Percentiles rank a stretch among this genome's conserved stretches.
phyloP scores from a whole-genome alignment of 352 stramenopile genomes.

The Aphanomyces invadans region DNA sequence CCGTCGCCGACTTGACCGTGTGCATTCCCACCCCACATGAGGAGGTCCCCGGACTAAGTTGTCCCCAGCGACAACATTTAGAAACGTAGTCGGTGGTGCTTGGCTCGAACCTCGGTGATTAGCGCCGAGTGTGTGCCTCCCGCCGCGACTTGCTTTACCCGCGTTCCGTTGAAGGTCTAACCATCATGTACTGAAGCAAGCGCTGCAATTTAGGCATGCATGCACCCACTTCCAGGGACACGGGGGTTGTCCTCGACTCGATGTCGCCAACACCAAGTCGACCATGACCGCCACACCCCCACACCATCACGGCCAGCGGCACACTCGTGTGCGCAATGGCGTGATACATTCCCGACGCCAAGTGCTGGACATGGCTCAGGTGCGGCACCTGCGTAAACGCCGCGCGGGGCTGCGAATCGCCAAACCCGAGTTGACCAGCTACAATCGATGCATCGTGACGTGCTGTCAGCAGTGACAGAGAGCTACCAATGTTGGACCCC shows the following conservation, averaged over 20 bases:
- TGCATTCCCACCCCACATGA: conserved; percentile 47
- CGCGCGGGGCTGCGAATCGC: conserved; percentile 37
- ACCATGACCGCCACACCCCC: conserved; percentile 58
- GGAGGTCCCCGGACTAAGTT: conserved; percentile 40
- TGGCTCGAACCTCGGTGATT: conserved; percentile 25
- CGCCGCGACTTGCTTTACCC: conserved; percentile 38
- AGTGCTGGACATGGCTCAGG: conserved; percentile 36
- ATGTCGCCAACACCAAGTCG: conserved; percentile 44
- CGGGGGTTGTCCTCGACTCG: conserved; percentile 40
- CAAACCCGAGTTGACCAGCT: conserved; percentile 49
- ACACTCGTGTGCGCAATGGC: conserved; percentile 37
- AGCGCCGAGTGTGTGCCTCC: conserved; percentile 53
- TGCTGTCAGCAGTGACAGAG: neutral
- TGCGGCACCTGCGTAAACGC: conserved; percentile 46
- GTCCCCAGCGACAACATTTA: too few species aligned
- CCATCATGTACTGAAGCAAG: neutral
- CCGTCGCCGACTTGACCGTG: conserved; percentile 54
- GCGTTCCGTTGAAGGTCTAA: conserved; percentile 26
- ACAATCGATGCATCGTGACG: neutral
- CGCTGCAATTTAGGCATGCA: too few species aligned
- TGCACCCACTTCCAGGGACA: conserved; percentile 30
- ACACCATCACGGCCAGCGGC: conserved; percentile 39
- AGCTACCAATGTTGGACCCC: conserved; percentile 45
- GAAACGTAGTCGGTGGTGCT: too few species aligned
- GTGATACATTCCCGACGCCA: conserved; percentile 47